Conservation (phyloP, 345 rosid species). For the Pistacia integerrima region DNA sequence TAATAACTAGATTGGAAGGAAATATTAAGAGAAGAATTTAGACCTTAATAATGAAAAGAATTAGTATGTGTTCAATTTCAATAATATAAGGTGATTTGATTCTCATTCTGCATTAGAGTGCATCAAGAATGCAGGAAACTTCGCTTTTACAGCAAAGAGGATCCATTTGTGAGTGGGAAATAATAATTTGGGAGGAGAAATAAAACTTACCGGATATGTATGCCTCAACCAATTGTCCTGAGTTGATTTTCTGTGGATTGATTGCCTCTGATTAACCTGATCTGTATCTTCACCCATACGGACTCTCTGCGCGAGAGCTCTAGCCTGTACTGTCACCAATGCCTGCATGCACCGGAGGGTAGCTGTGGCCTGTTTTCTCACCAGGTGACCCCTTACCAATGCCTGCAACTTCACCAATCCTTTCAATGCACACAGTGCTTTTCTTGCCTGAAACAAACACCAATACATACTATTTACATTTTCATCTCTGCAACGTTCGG, state of each 20-base stretch:
- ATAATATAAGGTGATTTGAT: not conserved
- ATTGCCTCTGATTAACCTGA: slow-evolving; percentile 45
- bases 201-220: slow-evolving; percentile 42
- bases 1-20: not conserved
- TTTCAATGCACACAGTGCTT: slow-evolving; percentile 80
- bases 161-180: not conserved
- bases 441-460: slow-evolving; percentile 65
- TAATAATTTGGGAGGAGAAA: not conserved
- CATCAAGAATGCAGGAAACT: not conserved
- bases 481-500: not conserved
- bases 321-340: slow-evolving; percentile 73
- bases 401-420: slow-evolving; percentile 95
- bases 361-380: slow-evolving; percentile 84
- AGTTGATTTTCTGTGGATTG: slow-evolving; percentile 52
- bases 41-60: not conserved
- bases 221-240: slow-evolving; percentile 40
- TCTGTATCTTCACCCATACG: slow-evolving; percentile 49
- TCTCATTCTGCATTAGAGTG: not conserved
- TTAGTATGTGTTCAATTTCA: not conserved
- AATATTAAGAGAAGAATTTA: not conserved
- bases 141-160: not conserved
- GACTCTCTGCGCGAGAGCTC: slow-evolving; percentile 73
- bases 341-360: slow-evolving; percentile 93
- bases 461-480: not conserved
- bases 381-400: slow-evolving; percentile 83